Evolutionary conservation across 176 grass and related monocot species (phyloP).

Genomic region (Secale cereale): DNA sequence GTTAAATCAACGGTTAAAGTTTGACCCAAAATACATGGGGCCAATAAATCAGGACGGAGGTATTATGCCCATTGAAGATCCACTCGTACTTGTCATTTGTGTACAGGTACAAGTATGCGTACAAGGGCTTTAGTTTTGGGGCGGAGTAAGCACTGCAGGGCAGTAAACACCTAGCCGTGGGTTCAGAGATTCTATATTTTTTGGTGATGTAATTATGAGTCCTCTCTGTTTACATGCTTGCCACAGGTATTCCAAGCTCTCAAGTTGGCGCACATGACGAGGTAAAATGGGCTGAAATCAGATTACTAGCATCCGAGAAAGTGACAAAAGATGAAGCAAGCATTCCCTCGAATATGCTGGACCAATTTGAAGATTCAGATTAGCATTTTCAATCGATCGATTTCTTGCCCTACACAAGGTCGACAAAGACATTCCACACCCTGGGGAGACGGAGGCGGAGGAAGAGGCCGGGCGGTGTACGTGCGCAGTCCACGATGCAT

Average conservation of each 20-base stretch:
- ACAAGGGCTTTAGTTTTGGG: too few species aligned
- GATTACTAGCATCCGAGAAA: background rate
- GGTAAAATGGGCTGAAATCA: background rate
- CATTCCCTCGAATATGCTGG: background rate
- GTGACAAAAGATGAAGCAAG: background rate
- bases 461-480: background rate
- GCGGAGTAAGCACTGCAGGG: background rate
- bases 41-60: too few species aligned
- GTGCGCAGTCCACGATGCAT: constrained; percentile 32
- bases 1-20: too few species aligned
- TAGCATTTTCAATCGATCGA: background rate
- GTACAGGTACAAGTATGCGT: too few species aligned
- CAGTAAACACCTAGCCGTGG: background rate
- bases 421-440: constrained; percentile 31
- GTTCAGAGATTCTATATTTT: background rate
- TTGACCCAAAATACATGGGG: too few species aligned
- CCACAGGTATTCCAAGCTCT: background rate
- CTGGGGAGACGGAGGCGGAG: background rate
- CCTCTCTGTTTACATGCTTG: constrained; percentile 6
- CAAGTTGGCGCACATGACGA: background rate
- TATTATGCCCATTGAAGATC: too few species aligned
- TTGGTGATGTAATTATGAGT: constrained; percentile 27
- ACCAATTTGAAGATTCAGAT: background rate
- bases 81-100: too few species aligned
- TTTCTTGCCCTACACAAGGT: background rate